Percentiles rank a stretch among this genome's conserved stretches.
These are phyloP conservation scores for Trametes pubescens DNA, from an alignment of 1,284 basidiomycete genomes.

Conservation along the genomic window DNA sequence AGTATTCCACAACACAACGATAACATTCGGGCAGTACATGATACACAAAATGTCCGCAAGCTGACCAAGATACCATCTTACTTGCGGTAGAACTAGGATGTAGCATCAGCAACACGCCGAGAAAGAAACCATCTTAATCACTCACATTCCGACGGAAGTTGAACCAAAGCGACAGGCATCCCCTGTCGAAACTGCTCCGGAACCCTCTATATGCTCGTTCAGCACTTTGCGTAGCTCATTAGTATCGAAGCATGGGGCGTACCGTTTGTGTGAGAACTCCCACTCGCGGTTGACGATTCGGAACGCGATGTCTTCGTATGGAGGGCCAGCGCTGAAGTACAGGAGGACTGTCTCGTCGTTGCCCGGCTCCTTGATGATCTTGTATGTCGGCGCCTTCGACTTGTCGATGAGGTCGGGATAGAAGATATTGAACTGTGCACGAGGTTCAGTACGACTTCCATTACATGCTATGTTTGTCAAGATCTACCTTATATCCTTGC, in stretches of 20 bases:
- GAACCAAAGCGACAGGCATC: constrained; percentile 88
- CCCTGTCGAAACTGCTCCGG: constrained; percentile 85
- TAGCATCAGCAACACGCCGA: constrained; percentile 30
- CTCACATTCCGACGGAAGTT: constrained; percentile 88
- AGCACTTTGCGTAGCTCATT: constrained; percentile 3
- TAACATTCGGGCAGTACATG: background rate
- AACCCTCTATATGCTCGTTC: constrained; percentile 65
- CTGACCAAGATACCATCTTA: constrained; percentile 40
- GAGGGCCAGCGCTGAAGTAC: constrained; percentile 95
- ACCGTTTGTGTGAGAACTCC: constrained; percentile 98
- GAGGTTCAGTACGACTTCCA: background rate
- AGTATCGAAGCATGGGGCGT: constrained; percentile 30
- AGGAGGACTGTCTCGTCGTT: constrained; percentile 95
- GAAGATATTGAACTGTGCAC: constrained; percentile 85
- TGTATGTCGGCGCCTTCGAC: constrained; percentile 94
- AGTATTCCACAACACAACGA: background rate
- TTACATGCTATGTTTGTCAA: background rate
- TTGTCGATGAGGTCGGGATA: constrained; percentile 98
- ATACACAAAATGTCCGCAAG: background rate
- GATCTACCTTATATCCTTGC: constrained; percentile 94
- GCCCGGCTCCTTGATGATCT: constrained; percentile 89
- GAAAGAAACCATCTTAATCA: constrained; percentile 20
- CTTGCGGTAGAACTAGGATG: constrained; percentile 74
- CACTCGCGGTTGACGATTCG: constrained; percentile 97
- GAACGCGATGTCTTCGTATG: constrained; percentile 99